Evolutionary conservation across 306 rosid species (phyloP), one percentile per base, ranked within the genome.

Genomic region (Vigna angularis): DNA sequence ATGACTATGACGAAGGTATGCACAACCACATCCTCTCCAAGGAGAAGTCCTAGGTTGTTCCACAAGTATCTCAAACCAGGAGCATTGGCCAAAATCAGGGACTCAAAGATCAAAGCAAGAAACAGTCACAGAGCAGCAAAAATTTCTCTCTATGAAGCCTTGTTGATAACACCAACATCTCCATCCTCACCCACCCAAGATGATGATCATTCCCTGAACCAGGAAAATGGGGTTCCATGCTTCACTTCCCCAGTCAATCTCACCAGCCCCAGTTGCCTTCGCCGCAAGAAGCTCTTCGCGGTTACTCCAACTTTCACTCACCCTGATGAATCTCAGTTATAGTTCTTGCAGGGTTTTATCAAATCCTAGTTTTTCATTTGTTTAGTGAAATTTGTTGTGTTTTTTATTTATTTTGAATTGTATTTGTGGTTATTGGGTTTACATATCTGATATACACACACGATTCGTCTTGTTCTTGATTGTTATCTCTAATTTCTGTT

Each of bases 211-310:
- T 4, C 50, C 4, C 50, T 12, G 1, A 20, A 79, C 49, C 71
- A 10, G 3, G 67, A 72, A 65, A 34, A 75, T 15, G 82, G 77
- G 4, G 15, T 79, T 59, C 85, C 89, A 4, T 75, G 57, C 52
- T 88, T 85, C 49, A 36, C 53, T 16, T 22, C 34, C 2, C 20
- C 53, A 52, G 8, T 13, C 24, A 56, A 6, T 62, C 15, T 22
- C 73, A 63, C 69, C 53, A 72, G 71, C 56, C 86, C 91, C 18
- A 58, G 18, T 1, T 75, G 84, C 51, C 53, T 88, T 0, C 45
- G 17, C 38, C 38, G 83, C 26, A 85, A 81, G 83, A 85, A 81
- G 61, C 75, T 83, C 20, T 67, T 76, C 2, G 90, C 85, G 0
- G 85, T 81, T 61, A 68, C 61, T 22, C 88, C 88, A 0, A 49